phyloP scores from a whole-genome alignment of 805 yeast species.

The Candida peoriensis region DNA sequence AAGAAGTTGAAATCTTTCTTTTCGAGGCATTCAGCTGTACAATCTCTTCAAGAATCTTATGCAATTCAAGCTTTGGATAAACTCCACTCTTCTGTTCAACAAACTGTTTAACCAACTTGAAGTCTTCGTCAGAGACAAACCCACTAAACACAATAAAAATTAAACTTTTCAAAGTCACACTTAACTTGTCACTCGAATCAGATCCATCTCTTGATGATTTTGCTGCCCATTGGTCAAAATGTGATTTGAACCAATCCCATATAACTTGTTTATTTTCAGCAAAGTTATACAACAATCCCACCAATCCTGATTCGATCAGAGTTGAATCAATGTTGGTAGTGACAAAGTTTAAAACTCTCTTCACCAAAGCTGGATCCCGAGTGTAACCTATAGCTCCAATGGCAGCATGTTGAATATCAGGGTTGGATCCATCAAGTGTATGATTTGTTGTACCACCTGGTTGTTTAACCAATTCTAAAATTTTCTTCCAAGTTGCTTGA shows the following conservation, averaged over 20 bases:
- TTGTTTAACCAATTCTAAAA: constrained; percentile 47
- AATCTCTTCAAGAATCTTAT: constrained; percentile 15
- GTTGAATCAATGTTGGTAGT: constrained; percentile 49
- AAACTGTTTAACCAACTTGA: constrained; percentile 25
- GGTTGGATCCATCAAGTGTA: constrained; percentile 18
- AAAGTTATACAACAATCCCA: constrained; percentile 43
- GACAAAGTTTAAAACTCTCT: constrained; percentile 53
- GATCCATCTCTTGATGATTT: constrained; percentile 42
- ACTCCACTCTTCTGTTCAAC: constrained; percentile 26
- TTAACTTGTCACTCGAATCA: constrained; percentile 41
- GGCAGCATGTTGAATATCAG: constrained; percentile 51
- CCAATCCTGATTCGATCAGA: constrained; percentile 50
- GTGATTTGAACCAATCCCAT: constrained; percentile 54
- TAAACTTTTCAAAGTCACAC: constrained; percentile 38
- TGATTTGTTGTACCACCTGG: constrained; percentile 39
- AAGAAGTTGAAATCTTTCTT: constrained; percentile 11
- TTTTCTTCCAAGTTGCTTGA: constrained; percentile 52
- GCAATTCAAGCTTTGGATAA: constrained; percentile 37
- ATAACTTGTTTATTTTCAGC: constrained; percentile 31
- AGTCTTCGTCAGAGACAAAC: constrained; percentile 27
- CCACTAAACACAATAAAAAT: constrained; percentile 29
- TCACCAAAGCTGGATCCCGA: constrained; percentile 38
- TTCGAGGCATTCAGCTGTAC: constrained; percentile 10
- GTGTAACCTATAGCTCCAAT: constrained; percentile 51
- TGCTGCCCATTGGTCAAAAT: constrained; percentile 49